These are phyloP conservation scores for Pigoraptor vietnamica DNA, from an alignment of 78 protist genomes.

Conservation along the genomic window DNA sequence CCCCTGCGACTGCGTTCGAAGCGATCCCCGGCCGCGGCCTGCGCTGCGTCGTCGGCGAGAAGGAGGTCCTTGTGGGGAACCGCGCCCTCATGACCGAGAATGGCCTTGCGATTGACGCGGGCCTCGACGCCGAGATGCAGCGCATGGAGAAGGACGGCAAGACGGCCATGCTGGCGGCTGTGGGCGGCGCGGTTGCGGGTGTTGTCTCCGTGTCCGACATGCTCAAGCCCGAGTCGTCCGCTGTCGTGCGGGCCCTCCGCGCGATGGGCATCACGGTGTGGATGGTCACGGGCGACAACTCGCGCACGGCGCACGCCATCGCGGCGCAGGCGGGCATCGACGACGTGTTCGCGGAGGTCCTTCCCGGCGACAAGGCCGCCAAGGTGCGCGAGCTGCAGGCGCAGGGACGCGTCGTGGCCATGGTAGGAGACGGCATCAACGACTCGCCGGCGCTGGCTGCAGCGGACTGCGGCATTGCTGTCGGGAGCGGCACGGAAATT, in stretches of 20 bases:
- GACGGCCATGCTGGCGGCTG: conserved; percentile 40
- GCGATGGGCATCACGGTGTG: conserved; percentile 38
- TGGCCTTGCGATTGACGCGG: background rate
- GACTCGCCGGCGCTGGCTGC: conserved; percentile 74
- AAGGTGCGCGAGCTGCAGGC: conserved; percentile 62
- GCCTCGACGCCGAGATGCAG: background rate
- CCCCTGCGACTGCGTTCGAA: background rate
- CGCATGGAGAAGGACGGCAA: conserved; percentile 13
- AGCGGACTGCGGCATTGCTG: conserved; percentile 67
- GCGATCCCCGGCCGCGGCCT: background rate
- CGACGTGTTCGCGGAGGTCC: conserved; percentile 55
- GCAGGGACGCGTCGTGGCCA: conserved; percentile 59
- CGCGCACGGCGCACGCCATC: conserved; percentile 42
- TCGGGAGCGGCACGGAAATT: conserved; percentile 62
- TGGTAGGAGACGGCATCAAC: conserved; percentile 96
- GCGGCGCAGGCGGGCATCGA: conserved; percentile 42
- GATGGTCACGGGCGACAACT: conserved; percentile 90
- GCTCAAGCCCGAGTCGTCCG: conserved; percentile 31
- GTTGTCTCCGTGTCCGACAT: conserved; percentile 22
- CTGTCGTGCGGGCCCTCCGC: conserved; percentile 36
- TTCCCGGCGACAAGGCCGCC: conserved; percentile 75
- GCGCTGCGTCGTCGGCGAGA: background rate
- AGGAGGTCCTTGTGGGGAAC: conserved; percentile 20
- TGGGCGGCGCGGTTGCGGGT: conserved; percentile 14
- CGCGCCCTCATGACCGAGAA: background rate